Conservation (phyloP, 1,284 basidiomycete species). For the Farysia itapuensis region DNA sequence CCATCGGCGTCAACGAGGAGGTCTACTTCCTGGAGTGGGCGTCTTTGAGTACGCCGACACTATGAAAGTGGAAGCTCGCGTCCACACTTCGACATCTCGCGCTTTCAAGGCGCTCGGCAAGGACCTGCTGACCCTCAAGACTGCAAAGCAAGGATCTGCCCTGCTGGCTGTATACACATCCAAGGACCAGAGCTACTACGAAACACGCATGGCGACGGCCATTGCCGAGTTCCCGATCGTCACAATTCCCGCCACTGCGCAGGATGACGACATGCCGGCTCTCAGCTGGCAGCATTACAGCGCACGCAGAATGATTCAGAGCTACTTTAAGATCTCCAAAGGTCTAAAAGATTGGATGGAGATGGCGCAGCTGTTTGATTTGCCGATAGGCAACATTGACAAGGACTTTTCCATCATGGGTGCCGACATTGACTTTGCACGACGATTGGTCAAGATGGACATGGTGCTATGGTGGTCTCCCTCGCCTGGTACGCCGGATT, state of each 20-base stretch:
- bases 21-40: constrained; percentile 41
- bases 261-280: constrained; percentile 67
- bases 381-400: constrained; percentile 86
- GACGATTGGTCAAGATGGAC: constrained; percentile 81
- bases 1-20: constrained; percentile 46
- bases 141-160: constrained; percentile 71
- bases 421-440: constrained; percentile 87
- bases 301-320: constrained; percentile 72
- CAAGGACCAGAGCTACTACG: constrained; percentile 83
- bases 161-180: constrained; percentile 82
- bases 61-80: constrained; percentile 72
- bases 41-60: constrained; percentile 71
- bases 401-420: constrained; percentile 83
- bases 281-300: constrained; percentile 65
- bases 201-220: constrained; percentile 69
- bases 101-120: constrained; percentile 87
- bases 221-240: constrained; percentile 79
- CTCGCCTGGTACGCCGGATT: constrained; percentile 71
- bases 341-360: constrained; percentile 82
- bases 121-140: constrained; percentile 70
- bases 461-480: constrained; percentile 94
- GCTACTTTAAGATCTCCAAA: constrained; percentile 75
- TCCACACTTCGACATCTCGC: constrained; percentile 76
- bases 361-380: constrained; percentile 85
- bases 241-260: constrained; percentile 76